These are phyloP conservation scores for Pythium graminicola DNA, from an alignment of 352 stramenopile species.

Conservation along the genomic window DNA sequence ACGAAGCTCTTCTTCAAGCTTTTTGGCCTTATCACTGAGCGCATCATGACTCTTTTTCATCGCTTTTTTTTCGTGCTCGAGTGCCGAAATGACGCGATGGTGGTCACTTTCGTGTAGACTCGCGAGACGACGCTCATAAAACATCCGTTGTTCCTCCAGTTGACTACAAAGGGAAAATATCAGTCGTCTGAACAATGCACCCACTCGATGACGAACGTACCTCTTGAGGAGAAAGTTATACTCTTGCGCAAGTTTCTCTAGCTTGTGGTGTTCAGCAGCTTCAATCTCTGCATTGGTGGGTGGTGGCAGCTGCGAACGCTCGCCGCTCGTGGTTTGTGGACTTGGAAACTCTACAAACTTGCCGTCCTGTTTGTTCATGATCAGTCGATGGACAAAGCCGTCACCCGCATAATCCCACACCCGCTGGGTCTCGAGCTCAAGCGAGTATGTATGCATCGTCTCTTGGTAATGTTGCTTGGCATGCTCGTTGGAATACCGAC, in stretches of 20 bases:
- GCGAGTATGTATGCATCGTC: slow-evolving; percentile 91
- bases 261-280: slow-evolving; percentile 91
- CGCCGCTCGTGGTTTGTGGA: slow-evolving; percentile 63
- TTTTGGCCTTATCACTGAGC: slow-evolving; percentile 57
- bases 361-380: slow-evolving; percentile 88
- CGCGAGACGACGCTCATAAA: slow-evolving; percentile 84
- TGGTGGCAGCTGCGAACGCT: slow-evolving; percentile 63
- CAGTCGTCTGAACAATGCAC: no score
- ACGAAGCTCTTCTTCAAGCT: slow-evolving; percentile 74
- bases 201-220: slow-evolving; percentile 18
- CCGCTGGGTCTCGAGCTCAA: slow-evolving; percentile 93
- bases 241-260: slow-evolving; percentile 93
- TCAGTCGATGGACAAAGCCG: slow-evolving; percentile 81
- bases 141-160: slow-evolving; percentile 93
- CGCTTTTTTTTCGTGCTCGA: slow-evolving; percentile 80
- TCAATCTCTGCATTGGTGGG: slow-evolving; percentile 78
- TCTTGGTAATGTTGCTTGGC: slow-evolving; percentile 92
- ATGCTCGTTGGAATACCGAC: slow-evolving; percentile 93
- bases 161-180: no score
- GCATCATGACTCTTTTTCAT: slow-evolving; percentile 65
- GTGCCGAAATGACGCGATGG: slow-evolving; percentile 39
- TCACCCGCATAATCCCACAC: slow-evolving; percentile 96
- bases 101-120: slow-evolving; percentile 52
- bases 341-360: slow-evolving; percentile 95
- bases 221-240: slow-evolving; percentile 96